Evolutionary conservation across 768 basidiomycete genomes (phyloP).

Genomic region (Hypsizygus marmoreus): DNA sequence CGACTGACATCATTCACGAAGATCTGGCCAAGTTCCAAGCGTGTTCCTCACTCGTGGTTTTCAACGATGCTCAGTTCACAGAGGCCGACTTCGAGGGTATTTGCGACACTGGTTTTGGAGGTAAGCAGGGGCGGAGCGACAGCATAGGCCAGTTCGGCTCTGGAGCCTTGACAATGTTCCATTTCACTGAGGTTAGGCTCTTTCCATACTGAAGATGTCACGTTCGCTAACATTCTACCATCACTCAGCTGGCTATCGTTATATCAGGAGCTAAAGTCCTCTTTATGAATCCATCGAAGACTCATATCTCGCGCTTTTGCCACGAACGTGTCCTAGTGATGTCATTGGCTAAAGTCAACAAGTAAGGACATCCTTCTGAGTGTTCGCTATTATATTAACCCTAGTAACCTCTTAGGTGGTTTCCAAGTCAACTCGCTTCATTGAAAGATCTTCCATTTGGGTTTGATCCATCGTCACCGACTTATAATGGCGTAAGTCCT

Average conservation of each 20-base stretch:
- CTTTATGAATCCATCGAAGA: slow-evolving; percentile 49
- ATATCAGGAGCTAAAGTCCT: slow-evolving; percentile 32
- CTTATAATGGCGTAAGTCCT: slow-evolving; percentile 42
- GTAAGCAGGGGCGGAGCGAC: slow-evolving; percentile 36
- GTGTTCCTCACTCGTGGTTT: slow-evolving; percentile 42
- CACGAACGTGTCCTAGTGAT: slow-evolving; percentile 30
- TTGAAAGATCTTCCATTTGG: slow-evolving; percentile 43
- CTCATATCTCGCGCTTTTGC: too few species aligned
- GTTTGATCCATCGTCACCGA: slow-evolving; percentile 29
- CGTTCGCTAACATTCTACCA: background rate
- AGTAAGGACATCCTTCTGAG: slow-evolving; percentile 24
- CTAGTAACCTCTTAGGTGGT: slow-evolving; percentile 42
- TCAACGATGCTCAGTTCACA: slow-evolving; percentile 45
- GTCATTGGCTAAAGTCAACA: slow-evolving; percentile 35
- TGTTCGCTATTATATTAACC: slow-evolving; percentile 1
- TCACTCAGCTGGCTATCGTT: slow-evolving; percentile 31
- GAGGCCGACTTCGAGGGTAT: slow-evolving; percentile 49
- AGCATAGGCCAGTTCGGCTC: slow-evolving; percentile 55
- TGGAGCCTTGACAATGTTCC: slow-evolving; percentile 54
- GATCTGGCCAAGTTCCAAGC: slow-evolving; percentile 35
- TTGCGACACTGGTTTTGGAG: slow-evolving; percentile 44
- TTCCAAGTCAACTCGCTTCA: slow-evolving; percentile 40
- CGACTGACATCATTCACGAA: slow-evolving; percentile 29
- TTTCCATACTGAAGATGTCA: background rate
- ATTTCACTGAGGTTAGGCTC: slow-evolving; percentile 47